Conservation (phyloP, 2,329 filamentous ascomycete species). For the Aspergillus carbonarius region DNA sequence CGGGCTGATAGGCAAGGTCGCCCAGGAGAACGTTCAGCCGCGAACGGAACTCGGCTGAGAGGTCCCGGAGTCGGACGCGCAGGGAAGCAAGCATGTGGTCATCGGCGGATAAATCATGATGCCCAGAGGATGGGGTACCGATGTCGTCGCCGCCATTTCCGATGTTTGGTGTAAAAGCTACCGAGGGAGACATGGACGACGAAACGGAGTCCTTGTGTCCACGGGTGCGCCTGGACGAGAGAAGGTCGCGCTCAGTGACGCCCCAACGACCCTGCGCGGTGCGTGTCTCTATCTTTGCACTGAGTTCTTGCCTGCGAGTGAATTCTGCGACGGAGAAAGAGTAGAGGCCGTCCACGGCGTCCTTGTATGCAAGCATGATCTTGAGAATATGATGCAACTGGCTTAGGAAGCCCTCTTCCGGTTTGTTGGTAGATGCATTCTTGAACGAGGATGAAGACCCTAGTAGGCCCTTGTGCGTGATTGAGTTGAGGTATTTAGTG, state of each 20-base stretch:
- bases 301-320: constrained; percentile 81
- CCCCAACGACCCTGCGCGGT: constrained; percentile 67
- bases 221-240: constrained; percentile 33
- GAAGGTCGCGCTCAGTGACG: constrained; percentile 55
- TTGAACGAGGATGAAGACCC: constrained; percentile 58
- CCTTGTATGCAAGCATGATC: constrained; percentile 89
- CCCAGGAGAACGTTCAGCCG: constrained; percentile 80
- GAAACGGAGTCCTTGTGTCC: constrained; percentile 26
- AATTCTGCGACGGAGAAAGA: constrained; percentile 94
- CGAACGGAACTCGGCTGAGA: constrained; percentile 73
- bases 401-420: constrained; percentile 78
- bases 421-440: constrained; percentile 40
- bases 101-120: constrained; percentile 37
- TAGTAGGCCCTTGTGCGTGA: constrained; percentile 92
- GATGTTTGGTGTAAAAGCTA: constrained; percentile 28
- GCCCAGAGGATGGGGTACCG: constrained; percentile 42
- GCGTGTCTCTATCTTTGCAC: constrained; percentile 67
- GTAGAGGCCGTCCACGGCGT: constrained; percentile 90
- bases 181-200: constrained; percentile 26
- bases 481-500: constrained; percentile 83
- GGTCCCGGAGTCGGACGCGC: constrained; percentile 67
- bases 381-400: constrained; percentile 92
- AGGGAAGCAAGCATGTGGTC: constrained; percentile 72
- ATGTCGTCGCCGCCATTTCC: constrained; percentile 27
- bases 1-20: constrained; percentile 87